These are phyloP conservation scores for Magnusiomyces tetraspermus DNA, from an alignment of 1,139 yeast genomes.

Conservation along the genomic window DNA sequence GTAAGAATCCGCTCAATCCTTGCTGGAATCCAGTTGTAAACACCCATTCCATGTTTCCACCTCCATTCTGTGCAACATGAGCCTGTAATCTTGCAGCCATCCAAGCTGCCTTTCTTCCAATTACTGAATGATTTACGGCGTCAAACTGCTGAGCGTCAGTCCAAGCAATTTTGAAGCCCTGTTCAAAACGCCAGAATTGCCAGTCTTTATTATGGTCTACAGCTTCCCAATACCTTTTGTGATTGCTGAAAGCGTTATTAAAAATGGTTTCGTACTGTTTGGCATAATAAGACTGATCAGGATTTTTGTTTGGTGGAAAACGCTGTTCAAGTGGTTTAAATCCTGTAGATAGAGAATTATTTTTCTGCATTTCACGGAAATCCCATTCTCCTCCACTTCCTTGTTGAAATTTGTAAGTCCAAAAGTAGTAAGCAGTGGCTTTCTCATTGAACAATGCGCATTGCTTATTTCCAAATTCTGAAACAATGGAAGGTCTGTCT, in stretches of 20 bases:
- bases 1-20: conserved; percentile 37
- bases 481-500: conserved; percentile 38
- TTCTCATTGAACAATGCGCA: conserved; percentile 42
- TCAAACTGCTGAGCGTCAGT: conserved; percentile 60
- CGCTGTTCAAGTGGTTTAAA: conserved; percentile 1
- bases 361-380: conserved; percentile 63
- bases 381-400: conserved; percentile 99
- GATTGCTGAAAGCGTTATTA: conserved; percentile 38
- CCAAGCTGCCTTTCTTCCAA: conserved; percentile 73
- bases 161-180: conserved; percentile 71
- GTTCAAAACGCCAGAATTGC: conserved; percentile 73
- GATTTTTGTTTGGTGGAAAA: conserved; percentile 9
- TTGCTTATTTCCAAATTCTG: conserved; percentile 38
- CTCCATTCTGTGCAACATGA: conserved; percentile 49
- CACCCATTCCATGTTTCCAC: conserved; percentile 59
- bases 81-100: conserved; percentile 44
- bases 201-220: conserved; percentile 50
- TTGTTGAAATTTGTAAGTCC: conserved; percentile 81
- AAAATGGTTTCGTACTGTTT: conserved; percentile 37
- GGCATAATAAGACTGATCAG: conserved; percentile 15
- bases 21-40: conserved; percentile 76
- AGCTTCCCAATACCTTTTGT: conserved; percentile 58
- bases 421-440: conserved; percentile 63
- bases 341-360: conserved; percentile 39
- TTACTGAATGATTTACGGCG: conserved; percentile 52